A percentile compares a stretch with the other conserved stretches of the same genome.
These are phyloP conservation scores for Candida sithepensis DNA, from an alignment of 805 yeast genomes.

Conservation along the genomic window DNA sequence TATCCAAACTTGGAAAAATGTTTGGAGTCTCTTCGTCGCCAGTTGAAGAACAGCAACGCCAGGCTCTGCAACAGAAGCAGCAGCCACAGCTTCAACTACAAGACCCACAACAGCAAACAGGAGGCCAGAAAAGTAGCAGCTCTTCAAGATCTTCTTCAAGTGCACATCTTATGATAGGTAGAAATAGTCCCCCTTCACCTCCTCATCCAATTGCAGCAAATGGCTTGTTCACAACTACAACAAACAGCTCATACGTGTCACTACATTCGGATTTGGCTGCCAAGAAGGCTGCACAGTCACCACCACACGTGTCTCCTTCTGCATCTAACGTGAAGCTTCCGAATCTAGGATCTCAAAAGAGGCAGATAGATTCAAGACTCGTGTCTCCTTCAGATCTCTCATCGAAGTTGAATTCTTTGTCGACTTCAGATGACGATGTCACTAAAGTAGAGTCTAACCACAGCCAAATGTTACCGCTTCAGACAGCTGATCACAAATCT, in stretches of 20 bases:
- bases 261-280: background rate
- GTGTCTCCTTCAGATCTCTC: background rate
- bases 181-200: background rate
- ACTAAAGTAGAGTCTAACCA: background rate
- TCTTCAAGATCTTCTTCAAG: background rate
- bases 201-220: background rate
- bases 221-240: background rate
- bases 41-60: background rate
- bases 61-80: background rate
- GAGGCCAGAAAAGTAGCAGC: background rate
- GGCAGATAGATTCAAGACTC: background rate
- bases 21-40: slow-evolving; percentile 17
- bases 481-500: background rate
- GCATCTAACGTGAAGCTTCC: background rate
- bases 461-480: background rate
- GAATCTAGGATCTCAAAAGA: background rate
- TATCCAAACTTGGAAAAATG: slow-evolving; percentile 23
- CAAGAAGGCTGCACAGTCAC: background rate
- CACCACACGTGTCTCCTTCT: background rate
- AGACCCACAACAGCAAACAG: too few species aligned
- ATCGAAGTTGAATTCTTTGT: background rate
- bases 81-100: background rate
- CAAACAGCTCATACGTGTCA: background rate
- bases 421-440: background rate
- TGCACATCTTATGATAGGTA: background rate